Evolutionary conservation across 495 filamentous ascomycete genomes (phyloP).

Genomic region (Lichina pygmaea): DNA sequence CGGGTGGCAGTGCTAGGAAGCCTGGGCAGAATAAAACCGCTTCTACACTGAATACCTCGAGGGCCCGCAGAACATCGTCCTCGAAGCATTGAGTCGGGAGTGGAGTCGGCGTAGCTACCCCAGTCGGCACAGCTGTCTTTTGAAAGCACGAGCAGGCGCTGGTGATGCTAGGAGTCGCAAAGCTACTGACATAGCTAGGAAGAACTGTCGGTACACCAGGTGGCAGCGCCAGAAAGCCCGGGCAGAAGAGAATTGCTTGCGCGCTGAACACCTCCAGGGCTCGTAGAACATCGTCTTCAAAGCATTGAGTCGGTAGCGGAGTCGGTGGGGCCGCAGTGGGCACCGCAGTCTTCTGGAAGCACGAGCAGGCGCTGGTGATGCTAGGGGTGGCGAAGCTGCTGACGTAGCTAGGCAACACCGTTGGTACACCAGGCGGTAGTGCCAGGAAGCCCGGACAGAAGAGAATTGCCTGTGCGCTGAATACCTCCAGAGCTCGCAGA

Average conservation of each 20-base stretch:
- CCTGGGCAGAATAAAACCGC: not conserved
- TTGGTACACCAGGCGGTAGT: not conserved
- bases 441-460: not conserved
- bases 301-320: not conserved
- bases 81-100: not conserved
- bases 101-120: too few relatives aligned
- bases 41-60: not conserved
- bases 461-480: not conserved
- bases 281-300: not conserved
- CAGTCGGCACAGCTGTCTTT: not conserved
- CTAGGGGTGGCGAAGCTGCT: not conserved
- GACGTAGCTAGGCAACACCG: not conserved
- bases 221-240: not conserved
- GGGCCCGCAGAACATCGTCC: not conserved
- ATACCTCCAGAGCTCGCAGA: not conserved
- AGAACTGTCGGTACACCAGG: not conserved
- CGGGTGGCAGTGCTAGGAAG: not conserved
- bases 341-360: not conserved
- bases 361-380: not conserved
- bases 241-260: not conserved
- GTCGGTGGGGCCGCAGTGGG: not conserved
- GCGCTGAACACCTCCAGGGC: not conserved
- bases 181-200: not conserved
- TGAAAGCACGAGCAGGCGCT: not conserved
- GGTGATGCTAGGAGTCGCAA: not conserved